Base-by-base conservation (phyloP, 2,329 filamentous ascomycete species). In the Arthrobotrys entomopaga region DNA sequence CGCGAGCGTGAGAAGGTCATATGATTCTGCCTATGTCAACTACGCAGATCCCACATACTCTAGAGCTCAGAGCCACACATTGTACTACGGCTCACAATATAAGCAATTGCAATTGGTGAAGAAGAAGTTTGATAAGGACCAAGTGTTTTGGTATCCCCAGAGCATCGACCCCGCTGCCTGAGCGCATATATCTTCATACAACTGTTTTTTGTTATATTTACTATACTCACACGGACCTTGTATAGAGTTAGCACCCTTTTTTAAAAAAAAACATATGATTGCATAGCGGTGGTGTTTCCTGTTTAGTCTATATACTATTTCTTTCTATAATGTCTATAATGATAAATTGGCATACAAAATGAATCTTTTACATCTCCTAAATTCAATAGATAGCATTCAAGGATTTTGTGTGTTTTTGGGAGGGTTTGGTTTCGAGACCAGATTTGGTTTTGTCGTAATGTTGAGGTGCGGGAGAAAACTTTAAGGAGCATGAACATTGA, bases 61-160 rank as follows among this genome's bases (percentile, higher is more conserved):
- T 1, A 40, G 59, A 20, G 56, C 22, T 2, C 16, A 54, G 3
- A 65, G 59, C 29, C 71, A 75, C 16, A 60, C 7, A 7, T 38
- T 75, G 29, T 75, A 75, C 50, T 75, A 75, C 16, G 71, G 71
- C 16, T 42, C 22, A 6, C 64, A 70, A 16, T 70, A 65, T 29
- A 49, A 20, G 2, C 43, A 48, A 38, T 54, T 75, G n/a, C 34
- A 29, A 22, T 15, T 60, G 24, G 53, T 65, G 20, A 75, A 75
- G 71, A 70, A 69, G 59, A 75, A 75, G 54, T 75, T 38, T 22
- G 71, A 75, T 42, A 70, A 60, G 22, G 48, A 61, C 15, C 64
- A 75, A 22, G 59, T 75, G 19, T 75, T 75, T 43, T 75, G 65
- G 64, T 75, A 75, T 48, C 71, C 71, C 13, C 71, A 75, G 16